A percentile compares a stretch with the other conserved stretches of the same genome.
phyloP scores from a whole-genome alignment of 768 basidiomycete species.

The Mycena haematopus region DNA sequence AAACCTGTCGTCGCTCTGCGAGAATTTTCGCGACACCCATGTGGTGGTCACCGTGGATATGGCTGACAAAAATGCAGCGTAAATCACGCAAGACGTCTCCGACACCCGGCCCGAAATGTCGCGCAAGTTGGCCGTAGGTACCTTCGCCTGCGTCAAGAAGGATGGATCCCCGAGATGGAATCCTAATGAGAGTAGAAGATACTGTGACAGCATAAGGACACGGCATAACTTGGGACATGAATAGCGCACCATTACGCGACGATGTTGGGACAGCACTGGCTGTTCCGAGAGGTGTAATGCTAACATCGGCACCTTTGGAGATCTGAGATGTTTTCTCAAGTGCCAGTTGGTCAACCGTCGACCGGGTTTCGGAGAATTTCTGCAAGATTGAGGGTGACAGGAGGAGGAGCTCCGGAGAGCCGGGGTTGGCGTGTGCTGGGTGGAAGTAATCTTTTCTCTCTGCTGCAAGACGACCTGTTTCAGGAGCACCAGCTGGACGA shows the following conservation, averaged over 20 bases:
- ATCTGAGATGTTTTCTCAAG: slow-evolving; percentile 19
- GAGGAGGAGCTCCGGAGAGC: slow-evolving; percentile 34
- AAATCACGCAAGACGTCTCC: slow-evolving; percentile 71
- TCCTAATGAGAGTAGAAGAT: slow-evolving; percentile 76
- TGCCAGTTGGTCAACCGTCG: slow-evolving; percentile 36
- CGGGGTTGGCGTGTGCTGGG: slow-evolving; percentile 35
- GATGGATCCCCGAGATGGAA: slow-evolving; percentile 75
- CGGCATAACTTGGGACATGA: not conserved
- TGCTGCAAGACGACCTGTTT: slow-evolving; percentile 36
- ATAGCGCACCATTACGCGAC: slow-evolving; percentile 79
- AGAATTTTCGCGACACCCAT: slow-evolving; percentile 80
- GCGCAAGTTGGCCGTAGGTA: slow-evolving; percentile 85
- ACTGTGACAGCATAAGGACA: slow-evolving; percentile 49
- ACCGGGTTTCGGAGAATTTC: slow-evolving; percentile 49
- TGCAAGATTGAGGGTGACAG: slow-evolving; percentile 42
- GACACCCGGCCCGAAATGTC: slow-evolving; percentile 73
- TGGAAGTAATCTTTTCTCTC: slow-evolving; percentile 48
- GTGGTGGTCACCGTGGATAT: slow-evolving; percentile 94
- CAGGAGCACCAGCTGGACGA: slow-evolving; percentile 54
- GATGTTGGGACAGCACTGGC: slow-evolving; percentile 86
- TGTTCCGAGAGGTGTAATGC: slow-evolving; percentile 83
- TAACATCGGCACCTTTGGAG: slow-evolving; percentile 64
- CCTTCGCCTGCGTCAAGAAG: slow-evolving; percentile 94
- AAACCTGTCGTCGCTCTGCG: slow-evolving; percentile 69
- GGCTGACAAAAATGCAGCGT: slow-evolving; percentile 85